phyloP scores from a whole-genome alignment of 768 basidiomycete species.

The Boletus barrowsii region DNA sequence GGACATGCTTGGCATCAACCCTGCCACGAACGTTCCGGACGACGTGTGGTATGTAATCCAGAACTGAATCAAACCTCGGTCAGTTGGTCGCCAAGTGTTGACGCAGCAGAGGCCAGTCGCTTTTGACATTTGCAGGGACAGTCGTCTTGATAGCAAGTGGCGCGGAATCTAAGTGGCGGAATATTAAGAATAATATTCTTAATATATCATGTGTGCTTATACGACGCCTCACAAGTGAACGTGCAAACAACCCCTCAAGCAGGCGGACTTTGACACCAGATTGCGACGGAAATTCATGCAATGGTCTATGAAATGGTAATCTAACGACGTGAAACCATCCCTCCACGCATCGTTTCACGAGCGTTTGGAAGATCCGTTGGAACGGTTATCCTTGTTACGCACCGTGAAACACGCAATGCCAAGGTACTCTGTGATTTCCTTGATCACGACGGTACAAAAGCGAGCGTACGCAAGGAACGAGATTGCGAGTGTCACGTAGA shows the following conservation, averaged over 20 bases:
- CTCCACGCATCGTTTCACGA: constrained; percentile 9
- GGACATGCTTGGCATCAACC: not conserved
- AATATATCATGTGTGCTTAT: too few species aligned
- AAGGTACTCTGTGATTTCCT: constrained; percentile 84
- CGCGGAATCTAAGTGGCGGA: too few species aligned
- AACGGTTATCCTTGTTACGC: constrained; percentile 63
- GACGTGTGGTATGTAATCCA: not conserved
- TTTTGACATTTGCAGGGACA: too few species aligned
- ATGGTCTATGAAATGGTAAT: not conserved
- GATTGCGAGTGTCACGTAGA: constrained; percentile 65
- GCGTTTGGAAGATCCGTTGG: constrained; percentile 24
- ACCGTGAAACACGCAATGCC: constrained; percentile 97
- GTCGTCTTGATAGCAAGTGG: too few species aligned
- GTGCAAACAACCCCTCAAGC: too few species aligned
- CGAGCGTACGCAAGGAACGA: constrained; percentile 70
- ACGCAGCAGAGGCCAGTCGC: too few species aligned
- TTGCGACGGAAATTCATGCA: too few species aligned
- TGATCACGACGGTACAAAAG: constrained; percentile 81
- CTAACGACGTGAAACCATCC: not conserved
- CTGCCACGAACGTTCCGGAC: not conserved
- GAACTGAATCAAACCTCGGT: too few species aligned
- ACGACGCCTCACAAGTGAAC: too few species aligned
- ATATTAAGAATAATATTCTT: too few species aligned
- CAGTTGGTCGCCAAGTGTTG: too few species aligned
- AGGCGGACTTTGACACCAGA: too few species aligned